Evolutionary conservation across 805 yeast genomes (phyloP), one percentile per base, ranked within the genome.

Genomic region (Wickerhamiella azymoides): DNA sequence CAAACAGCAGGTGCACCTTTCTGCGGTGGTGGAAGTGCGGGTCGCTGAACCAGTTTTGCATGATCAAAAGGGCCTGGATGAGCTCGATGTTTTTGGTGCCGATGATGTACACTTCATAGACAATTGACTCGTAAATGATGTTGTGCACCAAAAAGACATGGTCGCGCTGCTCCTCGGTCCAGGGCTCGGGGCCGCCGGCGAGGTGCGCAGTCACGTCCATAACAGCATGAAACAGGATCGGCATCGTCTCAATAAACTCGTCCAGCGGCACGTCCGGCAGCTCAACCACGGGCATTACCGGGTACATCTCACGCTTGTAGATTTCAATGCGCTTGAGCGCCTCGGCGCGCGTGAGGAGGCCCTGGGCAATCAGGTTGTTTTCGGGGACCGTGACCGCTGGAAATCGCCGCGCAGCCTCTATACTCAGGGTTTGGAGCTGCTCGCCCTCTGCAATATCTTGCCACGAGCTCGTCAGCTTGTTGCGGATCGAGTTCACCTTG

Each of bases 21-120:
- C 93, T 74, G 54, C 81, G 82, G 51, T 78, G 82, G 52, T 83
- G 82, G 53, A 83, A 66, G 60, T 84, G 95, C 0, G 94, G 83
- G 3, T 84, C 74, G 52, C 81, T 83, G 58, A 84, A 85, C 94
- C 94, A 86, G 25, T 79, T 61, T 21, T 81, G 72, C 44, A 81
- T 65, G 5, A 83, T 55, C 16, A 81, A 57, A 42, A 82, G 63
- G 16, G 79, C 65, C 58, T 79, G 78, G 35, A 85, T 64, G 32
- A 84, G 61, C 58, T 84, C 88, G 14, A 77, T 62, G 6, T 78
- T 71, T 62, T 84, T 86, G 46, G 74, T 70, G 16, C 95, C 94
- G 21, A 73, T 67, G 8, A 80, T 69, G 62, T 85, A 62, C 10
- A 80, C 71, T 55, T 84, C 88, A 42, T 72, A 59, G 10, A 61